These are phyloP conservation scores for Ashbya aceris DNA, from an alignment of 1,139 yeast genomes.

Conservation along the genomic window DNA sequence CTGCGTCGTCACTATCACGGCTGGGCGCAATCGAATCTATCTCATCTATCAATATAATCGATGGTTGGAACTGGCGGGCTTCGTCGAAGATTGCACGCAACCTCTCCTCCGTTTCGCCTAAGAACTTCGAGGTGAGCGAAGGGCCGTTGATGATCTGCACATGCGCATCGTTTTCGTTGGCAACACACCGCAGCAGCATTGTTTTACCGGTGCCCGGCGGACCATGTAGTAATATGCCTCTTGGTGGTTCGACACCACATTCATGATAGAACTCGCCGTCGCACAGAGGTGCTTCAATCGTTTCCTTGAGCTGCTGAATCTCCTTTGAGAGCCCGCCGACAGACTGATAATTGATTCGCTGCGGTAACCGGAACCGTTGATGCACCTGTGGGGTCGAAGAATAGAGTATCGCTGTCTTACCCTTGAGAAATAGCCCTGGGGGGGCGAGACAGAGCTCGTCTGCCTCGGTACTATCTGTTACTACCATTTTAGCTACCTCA, in stretches of 20 bases:
- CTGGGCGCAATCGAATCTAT: conserved; percentile 85
- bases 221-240: conserved; percentile 86
- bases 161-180: conserved; percentile 65
- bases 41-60: conserved; percentile 83
- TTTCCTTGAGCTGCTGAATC: conserved; percentile 49
- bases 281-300: conserved; percentile 73
- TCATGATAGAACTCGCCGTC: conserved; percentile 68
- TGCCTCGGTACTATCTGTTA: no score
- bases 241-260: conserved; percentile 84
- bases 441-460: conserved; percentile 35
- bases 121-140: conserved; percentile 79
- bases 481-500: conserved; percentile 8
- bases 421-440: conserved; percentile 37
- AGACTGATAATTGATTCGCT: conserved; percentile 36
- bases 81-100: conserved; percentile 75
- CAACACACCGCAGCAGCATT: conserved; percentile 74
- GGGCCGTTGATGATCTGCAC: conserved; percentile 83
- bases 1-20: conserved; percentile 72
- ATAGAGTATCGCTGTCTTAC: conserved; percentile 30
- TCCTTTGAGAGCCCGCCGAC: conserved; percentile 77
- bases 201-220: conserved; percentile 99
- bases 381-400: conserved; percentile 20
- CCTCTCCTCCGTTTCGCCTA: conserved; percentile 88
- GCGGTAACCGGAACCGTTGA: conserved; percentile 34
- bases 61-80: conserved; percentile 76